Evolutionary conservation across 2,329 filamentous ascomycete species (phyloP).

Genomic region (Penicillium sp.): DNA sequence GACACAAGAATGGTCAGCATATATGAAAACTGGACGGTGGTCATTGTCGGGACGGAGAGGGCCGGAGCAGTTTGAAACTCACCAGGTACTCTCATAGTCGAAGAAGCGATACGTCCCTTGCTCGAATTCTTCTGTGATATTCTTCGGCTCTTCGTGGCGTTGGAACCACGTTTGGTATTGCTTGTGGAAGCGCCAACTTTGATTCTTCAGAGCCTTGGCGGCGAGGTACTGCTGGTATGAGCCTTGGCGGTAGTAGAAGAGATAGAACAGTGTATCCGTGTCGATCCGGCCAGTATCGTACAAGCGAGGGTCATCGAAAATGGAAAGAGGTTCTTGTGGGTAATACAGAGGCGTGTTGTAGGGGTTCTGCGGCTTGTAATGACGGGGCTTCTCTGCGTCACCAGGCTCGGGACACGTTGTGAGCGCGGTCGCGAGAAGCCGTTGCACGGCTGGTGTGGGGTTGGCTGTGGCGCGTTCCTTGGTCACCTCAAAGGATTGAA

Average conservation of each 20-base stretch:
- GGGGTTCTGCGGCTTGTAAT: conserved; percentile 76
- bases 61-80: conserved; percentile 37
- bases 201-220: conserved; percentile 93
- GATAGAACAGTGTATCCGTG: conserved; percentile 93
- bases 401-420: conserved; percentile 64
- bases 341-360: conserved; percentile 77
- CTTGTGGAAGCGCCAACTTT: conserved; percentile 99
- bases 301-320: conserved; percentile 84
- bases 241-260: conserved; percentile 98
- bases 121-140: conserved; percentile 96
- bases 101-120: conserved; percentile 99
- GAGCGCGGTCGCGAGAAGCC: conserved; percentile 70
- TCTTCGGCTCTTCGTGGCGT: conserved; percentile 95
- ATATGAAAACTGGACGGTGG: not conserved
- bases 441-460: conserved; percentile 60
- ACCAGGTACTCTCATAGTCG: conserved; percentile 99
- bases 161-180: conserved; percentile 99
- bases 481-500: conserved; percentile 82
- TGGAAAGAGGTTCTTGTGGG: conserved; percentile 82
- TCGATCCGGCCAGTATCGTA: conserved; percentile 75
- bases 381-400: conserved; percentile 75
- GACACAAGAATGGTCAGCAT: conserved; percentile 11
- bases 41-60: not conserved
- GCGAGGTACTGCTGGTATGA: conserved; percentile 93
- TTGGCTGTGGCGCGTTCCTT: conserved; percentile 61